Percentiles rank a stretch among this genome's conserved stretches.
Conservation (phyloP, 306 rosid species). For the Fragaria ananassa region DNA sequence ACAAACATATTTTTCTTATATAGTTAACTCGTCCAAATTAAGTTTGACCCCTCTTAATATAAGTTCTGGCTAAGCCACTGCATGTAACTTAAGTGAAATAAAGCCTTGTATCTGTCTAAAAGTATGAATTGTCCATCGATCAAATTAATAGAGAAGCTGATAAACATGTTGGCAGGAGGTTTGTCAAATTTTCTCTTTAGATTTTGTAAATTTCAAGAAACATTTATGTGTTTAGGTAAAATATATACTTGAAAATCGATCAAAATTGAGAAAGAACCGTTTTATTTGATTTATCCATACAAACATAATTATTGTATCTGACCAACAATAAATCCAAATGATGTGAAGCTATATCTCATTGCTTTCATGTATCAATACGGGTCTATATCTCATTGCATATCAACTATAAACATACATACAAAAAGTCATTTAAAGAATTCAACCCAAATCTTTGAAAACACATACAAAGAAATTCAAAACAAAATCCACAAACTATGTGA, state of each 20-base stretch:
- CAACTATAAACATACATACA: background rate
- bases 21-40: too few species aligned
- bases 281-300: background rate
- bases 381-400: background rate
- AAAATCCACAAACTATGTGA: background rate
- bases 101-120: background rate
- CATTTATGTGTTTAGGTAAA: too few species aligned
- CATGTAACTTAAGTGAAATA: background rate
- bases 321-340: background rate
- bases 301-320: background rate
- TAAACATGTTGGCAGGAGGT: background rate
- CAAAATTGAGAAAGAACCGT: background rate
- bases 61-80: too few species aligned
- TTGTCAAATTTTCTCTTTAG: too few species aligned
- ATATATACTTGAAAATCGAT: too few species aligned
- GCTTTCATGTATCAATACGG: background rate
- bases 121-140: background rate
- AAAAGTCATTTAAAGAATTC: background rate
- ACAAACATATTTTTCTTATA: too few species aligned
- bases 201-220: too few species aligned
- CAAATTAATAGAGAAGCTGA: background rate
- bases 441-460: background rate
- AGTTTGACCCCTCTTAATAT: too few species aligned
- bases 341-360: too few species aligned
- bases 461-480: background rate